A percentile compares a stretch with the other conserved stretches of the same genome.
Conservation (phyloP, 2,329 filamentous ascomycete species). For the Exophiala sideris region DNA sequence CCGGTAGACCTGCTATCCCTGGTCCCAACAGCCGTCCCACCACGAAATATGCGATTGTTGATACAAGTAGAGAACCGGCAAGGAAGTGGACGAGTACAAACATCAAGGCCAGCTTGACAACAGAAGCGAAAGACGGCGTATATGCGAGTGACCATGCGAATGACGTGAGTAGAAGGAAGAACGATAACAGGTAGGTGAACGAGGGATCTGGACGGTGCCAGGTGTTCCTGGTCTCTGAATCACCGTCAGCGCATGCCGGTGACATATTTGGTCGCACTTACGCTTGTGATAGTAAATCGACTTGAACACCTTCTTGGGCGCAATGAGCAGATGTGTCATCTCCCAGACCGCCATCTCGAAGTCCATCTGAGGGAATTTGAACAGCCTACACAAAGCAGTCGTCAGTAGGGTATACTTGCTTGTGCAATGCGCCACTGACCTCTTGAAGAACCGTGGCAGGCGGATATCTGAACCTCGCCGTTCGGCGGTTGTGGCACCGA, state of each 20-base stretch:
- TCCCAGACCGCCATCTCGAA: constrained; percentile 73
- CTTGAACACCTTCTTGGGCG: constrained; percentile 68
- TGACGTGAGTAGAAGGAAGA: constrained; percentile 59
- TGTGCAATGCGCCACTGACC: constrained; percentile 35
- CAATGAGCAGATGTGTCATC: constrained; percentile 65
- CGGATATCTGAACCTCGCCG: constrained; percentile 52
- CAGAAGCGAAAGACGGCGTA: constrained; percentile 45
- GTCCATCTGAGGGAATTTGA: constrained; percentile 72
- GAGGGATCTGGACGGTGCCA: constrained; percentile 68
- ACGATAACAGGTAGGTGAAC: constrained; percentile 66
- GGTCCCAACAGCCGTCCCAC: constrained; percentile 61
- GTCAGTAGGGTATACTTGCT: constrained; percentile 1
- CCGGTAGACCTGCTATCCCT: constrained; percentile 43
- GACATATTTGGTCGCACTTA: constrained; percentile 36
- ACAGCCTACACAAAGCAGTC: constrained; percentile 44
- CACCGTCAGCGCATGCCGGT: constrained; percentile 16
- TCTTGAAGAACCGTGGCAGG: constrained; percentile 66
- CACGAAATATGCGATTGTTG: constrained; percentile 62
- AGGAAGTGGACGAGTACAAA: constrained; percentile 60
- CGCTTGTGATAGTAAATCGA: constrained; percentile 65
- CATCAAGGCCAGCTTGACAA: constrained; percentile 46
- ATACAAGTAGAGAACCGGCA: constrained; percentile 56
- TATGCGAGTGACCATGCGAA: constrained; percentile 59
- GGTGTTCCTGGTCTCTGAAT: constrained; percentile 64
- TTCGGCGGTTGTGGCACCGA: constrained; percentile 51